A percentile compares a stretch with the other conserved stretches of the same genome.
Conservation (phyloP, 257 asterid species). For the Cynanchum wilfordii region DNA sequence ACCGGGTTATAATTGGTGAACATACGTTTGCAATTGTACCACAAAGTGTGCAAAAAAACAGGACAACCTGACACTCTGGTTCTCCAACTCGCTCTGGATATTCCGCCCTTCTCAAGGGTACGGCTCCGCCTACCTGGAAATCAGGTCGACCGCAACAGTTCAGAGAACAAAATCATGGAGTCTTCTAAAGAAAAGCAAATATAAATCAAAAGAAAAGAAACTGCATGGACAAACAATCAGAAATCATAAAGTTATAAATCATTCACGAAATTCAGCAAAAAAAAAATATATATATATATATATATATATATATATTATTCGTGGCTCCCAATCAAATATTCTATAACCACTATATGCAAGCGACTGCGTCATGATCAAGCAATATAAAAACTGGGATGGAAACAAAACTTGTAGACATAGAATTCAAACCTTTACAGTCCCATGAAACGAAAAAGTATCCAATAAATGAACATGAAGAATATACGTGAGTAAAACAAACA, state of each 20-base stretch:
- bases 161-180: neutral
- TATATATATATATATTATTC: no score
- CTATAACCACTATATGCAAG: neutral
- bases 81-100: slow-evolving; percentile 85
- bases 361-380: no score
- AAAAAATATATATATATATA: no score
- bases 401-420: neutral
- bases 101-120: slow-evolving; percentile 48
- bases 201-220: neutral
- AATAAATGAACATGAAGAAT: neutral
- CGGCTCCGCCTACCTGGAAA: slow-evolving; percentile 24
- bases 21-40: neutral
- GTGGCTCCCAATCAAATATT: neutral
- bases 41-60: neutral
- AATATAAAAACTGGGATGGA: neutral
- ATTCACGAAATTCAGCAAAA: neutral
- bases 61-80: slow-evolving; percentile 76
- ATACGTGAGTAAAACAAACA: neutral
- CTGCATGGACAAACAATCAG: neutral
- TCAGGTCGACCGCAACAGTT: slow-evolving; percentile 9
- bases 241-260: neutral
- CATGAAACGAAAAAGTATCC: neutral
- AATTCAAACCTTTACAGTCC: neutral
- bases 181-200: neutral
- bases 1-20: neutral